Base-by-base conservation (phyloP, 768 basidiomycete genomes). In the Boletellus ananiceps region DNA sequence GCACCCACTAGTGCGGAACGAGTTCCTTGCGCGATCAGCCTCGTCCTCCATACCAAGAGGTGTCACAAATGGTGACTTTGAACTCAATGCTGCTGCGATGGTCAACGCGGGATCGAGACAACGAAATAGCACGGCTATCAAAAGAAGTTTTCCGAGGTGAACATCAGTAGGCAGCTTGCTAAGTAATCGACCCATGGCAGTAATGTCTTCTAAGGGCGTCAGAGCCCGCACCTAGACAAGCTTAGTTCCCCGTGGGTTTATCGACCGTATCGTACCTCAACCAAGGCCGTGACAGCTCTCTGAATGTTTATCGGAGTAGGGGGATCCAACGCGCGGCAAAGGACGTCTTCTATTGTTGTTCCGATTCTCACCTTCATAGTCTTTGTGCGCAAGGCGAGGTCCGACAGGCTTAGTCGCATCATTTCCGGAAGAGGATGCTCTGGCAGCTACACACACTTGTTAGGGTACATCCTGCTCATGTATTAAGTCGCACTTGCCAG, bases 91-190 rank as follows among this genome's bases (percentile, higher is more conserved):
- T 6, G 95, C 95, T 14, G 92, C 93, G 51, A 99, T 93, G 5
- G 95, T 96, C 42, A 99, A 74, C n/a, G 93, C 95, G 2, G 94
- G 91, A 68, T 98, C 95, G 53, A 98, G 71, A 64, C 95, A 98
- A 39, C 82, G 81, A 65, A 97, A 89, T 34, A 93, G 65, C 2
- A 86, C 83, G 5, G 93, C 86, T 21, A 84, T 81, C 36, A 98
- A 74, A 14, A 98, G 74, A 63, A 97, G 88, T 71, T 97, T 96
- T 34, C 93, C 94, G 4, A 96, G 79, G 64, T 97, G 92, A 14
- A 98, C 94, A 62, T 99, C 95, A 40, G 93, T 90, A 0, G 95
- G 95, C 34, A 99, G 73, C 63, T 90, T 88, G 71, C 90, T 92
- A 35, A 99, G 75, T 19, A 95, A 72, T 46, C 84, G 76, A 35